Percentiles rank a stretch among this genome's conserved stretches.
Conservation (phyloP, 331 rosid species). For the Saraca asoca region DNA sequence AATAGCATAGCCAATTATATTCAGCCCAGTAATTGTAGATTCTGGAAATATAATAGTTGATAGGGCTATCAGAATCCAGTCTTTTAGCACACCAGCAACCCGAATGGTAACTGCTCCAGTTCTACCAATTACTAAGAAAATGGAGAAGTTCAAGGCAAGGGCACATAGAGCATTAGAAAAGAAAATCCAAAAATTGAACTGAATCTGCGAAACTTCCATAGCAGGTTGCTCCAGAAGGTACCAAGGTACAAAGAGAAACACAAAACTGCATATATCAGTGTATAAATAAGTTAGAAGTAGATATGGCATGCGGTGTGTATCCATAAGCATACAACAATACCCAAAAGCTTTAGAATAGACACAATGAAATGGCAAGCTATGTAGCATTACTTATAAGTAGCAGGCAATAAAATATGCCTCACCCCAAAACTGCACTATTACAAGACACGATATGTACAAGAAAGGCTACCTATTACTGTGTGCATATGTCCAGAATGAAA, state of each 20-base stretch:
- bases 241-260: constrained; percentile 90
- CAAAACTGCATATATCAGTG: constrained; percentile 64
- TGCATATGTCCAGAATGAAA: background rate
- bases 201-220: constrained; percentile 80
- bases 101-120: constrained; percentile 96
- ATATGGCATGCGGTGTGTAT: constrained; percentile 4
- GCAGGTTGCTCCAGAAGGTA: constrained; percentile 77
- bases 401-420: constrained; percentile 9
- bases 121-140: constrained; percentile 91
- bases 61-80: constrained; percentile 95
- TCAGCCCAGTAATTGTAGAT: constrained; percentile 83
- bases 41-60: constrained; percentile 94
- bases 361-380: background rate
- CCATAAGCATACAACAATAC: constrained; percentile 2
- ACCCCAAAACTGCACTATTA: constrained; percentile 5
- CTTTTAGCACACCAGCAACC: constrained; percentile 94
- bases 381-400: background rate
- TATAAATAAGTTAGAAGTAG: constrained; percentile 30
- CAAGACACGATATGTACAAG: constrained; percentile 1
- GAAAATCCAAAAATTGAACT: constrained; percentile 92
- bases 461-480: background rate
- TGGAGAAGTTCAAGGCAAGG: constrained; percentile 90
- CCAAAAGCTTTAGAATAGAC: background rate
- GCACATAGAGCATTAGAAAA: constrained; percentile 93
- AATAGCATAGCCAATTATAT: constrained; percentile 89